phyloP scores from a whole-genome alignment of 208 protist genomes.

The Perkinsela sp. region DNA sequence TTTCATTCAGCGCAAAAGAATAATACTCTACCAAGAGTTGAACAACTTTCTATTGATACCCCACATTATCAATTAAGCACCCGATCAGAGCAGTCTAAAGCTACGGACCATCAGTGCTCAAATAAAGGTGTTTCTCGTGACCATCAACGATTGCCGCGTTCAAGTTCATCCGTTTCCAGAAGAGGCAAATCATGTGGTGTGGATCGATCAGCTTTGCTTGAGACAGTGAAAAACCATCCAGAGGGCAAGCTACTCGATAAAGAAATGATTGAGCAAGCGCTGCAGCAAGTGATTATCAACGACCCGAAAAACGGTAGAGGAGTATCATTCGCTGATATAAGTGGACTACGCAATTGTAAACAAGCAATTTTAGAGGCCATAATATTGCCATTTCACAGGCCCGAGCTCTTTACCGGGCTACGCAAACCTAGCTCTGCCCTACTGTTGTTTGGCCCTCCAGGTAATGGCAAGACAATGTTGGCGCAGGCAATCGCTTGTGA shows the following conservation, averaged over 20 bases:
- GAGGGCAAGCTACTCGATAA: neutral
- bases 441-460: slow-evolving; percentile 79
- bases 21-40: too few relatives aligned
- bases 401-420: slow-evolving; percentile 60
- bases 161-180: too few relatives aligned
- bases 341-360: slow-evolving; percentile 63
- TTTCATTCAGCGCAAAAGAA: too few relatives aligned
- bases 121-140: too few relatives aligned
- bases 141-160: too few relatives aligned
- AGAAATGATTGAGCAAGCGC: slow-evolving; percentile 5
- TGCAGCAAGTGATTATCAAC: slow-evolving; percentile 11
- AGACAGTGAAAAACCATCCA: neutral
- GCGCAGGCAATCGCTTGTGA: slow-evolving; percentile 82
- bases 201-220: too few relatives aligned
- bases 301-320: slow-evolving; percentile 2
- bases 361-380: slow-evolving; percentile 69
- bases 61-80: too few relatives aligned
- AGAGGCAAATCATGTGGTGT: neutral
- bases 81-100: too few relatives aligned
- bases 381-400: slow-evolving; percentile 63
- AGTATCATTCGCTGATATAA: slow-evolving; percentile 63
- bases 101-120: too few relatives aligned
- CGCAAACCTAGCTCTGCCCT: slow-evolving; percentile 80
- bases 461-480: slow-evolving; percentile 89
- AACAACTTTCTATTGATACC: too few relatives aligned